Conservation (phyloP, 345 rosid species). For the rapeseed (Brassica napus) region DNA sequence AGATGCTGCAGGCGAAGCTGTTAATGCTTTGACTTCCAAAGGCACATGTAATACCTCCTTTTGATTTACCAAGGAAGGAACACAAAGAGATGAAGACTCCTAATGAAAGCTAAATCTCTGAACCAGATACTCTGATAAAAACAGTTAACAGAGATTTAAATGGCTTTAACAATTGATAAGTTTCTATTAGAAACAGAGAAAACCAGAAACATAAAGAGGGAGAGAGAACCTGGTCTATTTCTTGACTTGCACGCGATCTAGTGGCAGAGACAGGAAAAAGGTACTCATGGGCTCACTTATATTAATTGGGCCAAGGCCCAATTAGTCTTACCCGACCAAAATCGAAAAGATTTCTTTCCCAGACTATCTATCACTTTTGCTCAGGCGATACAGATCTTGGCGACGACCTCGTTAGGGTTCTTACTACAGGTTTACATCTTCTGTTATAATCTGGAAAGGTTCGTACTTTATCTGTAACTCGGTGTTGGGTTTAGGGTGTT, state of each 20-base stretch:
- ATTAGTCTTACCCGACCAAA: not conserved
- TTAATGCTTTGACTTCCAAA: not conserved
- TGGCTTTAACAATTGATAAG: too few relatives aligned
- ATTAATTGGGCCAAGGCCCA: slow-evolving; percentile 16
- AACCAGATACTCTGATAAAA: too few relatives aligned
- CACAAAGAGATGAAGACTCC: too few relatives aligned
- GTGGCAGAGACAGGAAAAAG: slow-evolving; percentile 30
- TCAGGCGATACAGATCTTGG: slow-evolving; percentile 29
- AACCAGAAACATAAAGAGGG: not conserved
- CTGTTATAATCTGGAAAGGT: not conserved
- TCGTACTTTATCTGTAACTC: not conserved
- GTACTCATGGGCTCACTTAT: slow-evolving; percentile 5
- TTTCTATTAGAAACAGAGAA: too few relatives aligned
- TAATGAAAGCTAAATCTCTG: not conserved
- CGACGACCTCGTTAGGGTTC: slow-evolving; percentile 29
- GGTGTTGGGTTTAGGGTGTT: not conserved
- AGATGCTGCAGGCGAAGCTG: not conserved
- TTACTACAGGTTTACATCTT: not conserved
- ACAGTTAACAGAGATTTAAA: too few relatives aligned
- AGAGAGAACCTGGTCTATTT: slow-evolving; percentile 62
- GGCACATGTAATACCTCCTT: not conserved
- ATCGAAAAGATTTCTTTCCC: not conserved
- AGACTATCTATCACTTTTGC: not conserved
- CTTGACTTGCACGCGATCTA: slow-evolving; percentile 80
- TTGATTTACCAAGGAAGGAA: not conserved